Evolutionary conservation across 805 yeast species (phyloP).

Genomic region (Saccharomycopsis sp.): DNA sequence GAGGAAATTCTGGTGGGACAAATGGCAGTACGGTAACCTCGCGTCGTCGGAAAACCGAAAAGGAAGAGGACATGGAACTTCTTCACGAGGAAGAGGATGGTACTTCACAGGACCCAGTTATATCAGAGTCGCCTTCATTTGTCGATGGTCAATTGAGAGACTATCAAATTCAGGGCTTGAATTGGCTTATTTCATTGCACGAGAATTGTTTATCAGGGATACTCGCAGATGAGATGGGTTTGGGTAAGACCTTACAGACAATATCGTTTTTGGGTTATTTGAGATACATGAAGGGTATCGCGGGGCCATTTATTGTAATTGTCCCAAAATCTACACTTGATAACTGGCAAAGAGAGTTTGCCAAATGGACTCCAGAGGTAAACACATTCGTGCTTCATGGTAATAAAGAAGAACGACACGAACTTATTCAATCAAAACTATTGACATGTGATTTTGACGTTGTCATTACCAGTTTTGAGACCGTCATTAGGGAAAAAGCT

Average conservation of each 20-base stretch:
- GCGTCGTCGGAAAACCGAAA: conserved; percentile 82
- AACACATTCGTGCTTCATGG: conserved; percentile 83
- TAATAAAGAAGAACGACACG: conserved; percentile 68
- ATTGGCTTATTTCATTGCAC: conserved; percentile 86
- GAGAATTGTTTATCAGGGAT: conserved; percentile 89
- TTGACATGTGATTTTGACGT: conserved; percentile 81
- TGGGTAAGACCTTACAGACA: conserved; percentile 93
- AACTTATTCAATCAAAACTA: conserved; percentile 51
- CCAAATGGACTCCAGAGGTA: conserved; percentile 94
- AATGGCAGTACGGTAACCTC: conserved; percentile 21
- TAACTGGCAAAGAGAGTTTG: conserved; percentile 94
- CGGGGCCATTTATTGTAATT: conserved; percentile 86
- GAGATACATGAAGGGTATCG: conserved; percentile 66
- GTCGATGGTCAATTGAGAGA: conserved; percentile 74
- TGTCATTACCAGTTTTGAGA: conserved; percentile 83
- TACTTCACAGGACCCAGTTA: conserved; percentile 52
- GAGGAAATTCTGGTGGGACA: conserved; percentile 21
- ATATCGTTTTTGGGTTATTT: conserved; percentile 86
- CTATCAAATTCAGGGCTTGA: conserved; percentile 90
- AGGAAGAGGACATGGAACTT: conserved; percentile 92
- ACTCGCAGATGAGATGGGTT: conserved; percentile 96
- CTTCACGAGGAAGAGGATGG: conserved; percentile 49
- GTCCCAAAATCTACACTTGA: conserved; percentile 95
- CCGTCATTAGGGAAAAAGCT: conserved; percentile 84
- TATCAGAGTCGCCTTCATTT: conserved; percentile 80